Conservation (phyloP, 225 moss, liverwort and hornwort species). For the Sphagnum tenellum region DNA sequence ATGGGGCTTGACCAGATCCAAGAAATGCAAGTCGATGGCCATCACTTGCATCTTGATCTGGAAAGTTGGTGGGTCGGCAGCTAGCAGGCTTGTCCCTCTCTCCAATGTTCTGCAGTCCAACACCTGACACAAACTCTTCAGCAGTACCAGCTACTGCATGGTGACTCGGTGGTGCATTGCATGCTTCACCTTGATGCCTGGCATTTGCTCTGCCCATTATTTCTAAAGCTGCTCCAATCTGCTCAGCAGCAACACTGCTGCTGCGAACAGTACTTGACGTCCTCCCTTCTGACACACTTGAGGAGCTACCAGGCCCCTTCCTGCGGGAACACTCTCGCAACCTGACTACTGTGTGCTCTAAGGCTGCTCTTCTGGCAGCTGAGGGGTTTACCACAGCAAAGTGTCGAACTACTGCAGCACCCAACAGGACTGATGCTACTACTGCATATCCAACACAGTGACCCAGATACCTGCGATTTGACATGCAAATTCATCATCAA, state of each 20-base stretch:
- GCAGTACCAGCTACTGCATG: constrained; percentile 25
- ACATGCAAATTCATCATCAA: too few species aligned
- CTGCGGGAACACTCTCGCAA: constrained; percentile 91
- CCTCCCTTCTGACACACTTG: constrained; percentile 92
- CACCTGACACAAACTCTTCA: constrained; percentile 28
- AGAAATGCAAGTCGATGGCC: constrained; percentile 34
- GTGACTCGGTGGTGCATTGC: constrained; percentile 23
- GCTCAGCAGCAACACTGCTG: constrained; percentile 87
- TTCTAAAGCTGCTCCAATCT: constrained; percentile 55
- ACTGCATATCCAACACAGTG: constrained; percentile 97
- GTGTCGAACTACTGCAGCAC: constrained; percentile 81
- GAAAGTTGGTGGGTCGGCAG: constrained; percentile 39
- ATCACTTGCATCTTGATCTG: constrained; percentile 44
- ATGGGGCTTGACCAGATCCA: constrained; percentile 47
- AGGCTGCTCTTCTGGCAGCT: constrained; percentile 89
- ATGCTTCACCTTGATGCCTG: constrained; percentile 28
- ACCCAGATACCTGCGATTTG: constrained; percentile 74
- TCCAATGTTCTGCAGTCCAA: constrained; percentile 15
- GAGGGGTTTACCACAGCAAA: constrained; percentile 75
- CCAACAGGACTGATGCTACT: constrained; percentile 83
- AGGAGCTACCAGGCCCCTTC: constrained; percentile 89
- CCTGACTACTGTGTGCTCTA: constrained; percentile 81
- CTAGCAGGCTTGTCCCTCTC: constrained; percentile 22
- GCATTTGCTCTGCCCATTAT: constrained; percentile 39
- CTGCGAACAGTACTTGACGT: constrained; percentile 86